Evolutionary conservation across 192 early-diverging fungal genomes (phyloP).

Genomic region (Gryganskiella cystojenkinii): DNA sequence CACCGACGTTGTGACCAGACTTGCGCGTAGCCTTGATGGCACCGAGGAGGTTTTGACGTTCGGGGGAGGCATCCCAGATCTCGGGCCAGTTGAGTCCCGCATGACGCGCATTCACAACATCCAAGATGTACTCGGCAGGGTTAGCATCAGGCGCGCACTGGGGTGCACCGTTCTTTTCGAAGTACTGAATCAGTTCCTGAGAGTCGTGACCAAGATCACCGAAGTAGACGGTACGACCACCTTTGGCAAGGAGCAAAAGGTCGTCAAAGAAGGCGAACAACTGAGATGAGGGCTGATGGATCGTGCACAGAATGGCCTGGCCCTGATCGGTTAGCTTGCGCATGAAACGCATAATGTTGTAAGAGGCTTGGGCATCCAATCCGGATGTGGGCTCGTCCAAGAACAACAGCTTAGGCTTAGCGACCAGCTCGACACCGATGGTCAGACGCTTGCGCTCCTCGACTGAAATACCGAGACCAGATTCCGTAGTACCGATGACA

Average conservation of each 20-base stretch:
- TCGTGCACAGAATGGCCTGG: conserved; percentile 82
- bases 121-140: conserved; percentile 89
- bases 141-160: conserved; percentile 74
- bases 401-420: conserved; percentile 84
- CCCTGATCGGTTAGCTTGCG: conserved; percentile 71
- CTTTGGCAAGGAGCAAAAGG: conserved; percentile 79
- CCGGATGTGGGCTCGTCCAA: conserved; percentile 94
- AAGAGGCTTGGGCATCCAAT: conserved; percentile 80
- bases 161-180: conserved; percentile 77
- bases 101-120: conserved; percentile 78
- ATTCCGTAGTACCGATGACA: conserved; percentile 76
- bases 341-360: conserved; percentile 81
- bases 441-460: conserved; percentile 91
- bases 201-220: conserved; percentile 81
- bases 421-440: conserved; percentile 87
- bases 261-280: conserved; percentile 91
- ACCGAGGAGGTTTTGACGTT: conserved; percentile 51
- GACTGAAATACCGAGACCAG: conserved; percentile 82
- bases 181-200: conserved; percentile 73
- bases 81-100: conserved; percentile 75
- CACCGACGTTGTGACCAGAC: too few species aligned
- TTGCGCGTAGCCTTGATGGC: conserved; percentile 67
- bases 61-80: conserved; percentile 71
- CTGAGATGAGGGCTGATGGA: conserved; percentile 89
- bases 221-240: conserved; percentile 84